Base-by-base conservation (phyloP, 495 filamentous ascomycete species). In the Aspergillus sclerotioniger region DNA sequence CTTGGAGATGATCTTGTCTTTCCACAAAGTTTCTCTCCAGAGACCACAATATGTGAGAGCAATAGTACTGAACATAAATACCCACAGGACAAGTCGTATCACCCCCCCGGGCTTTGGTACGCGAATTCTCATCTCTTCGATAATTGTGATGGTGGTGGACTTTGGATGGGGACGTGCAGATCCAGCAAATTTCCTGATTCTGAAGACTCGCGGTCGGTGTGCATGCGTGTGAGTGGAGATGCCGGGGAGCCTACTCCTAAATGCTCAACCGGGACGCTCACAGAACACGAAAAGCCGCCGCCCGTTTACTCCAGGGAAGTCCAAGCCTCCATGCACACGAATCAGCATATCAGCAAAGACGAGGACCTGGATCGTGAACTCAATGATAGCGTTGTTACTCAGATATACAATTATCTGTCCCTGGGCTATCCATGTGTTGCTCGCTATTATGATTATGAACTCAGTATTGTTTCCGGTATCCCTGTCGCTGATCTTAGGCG, bases 321-420 rank as follows among this genome's bases (percentile, higher is more conserved):
- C 25, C 10, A n/a, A 15, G 25, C 17, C 10, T 19, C 17, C 25
- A 56, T 29, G 9, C 32, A 39, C 10, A 48, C 9, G n/a, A 77
- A 82, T 48, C 77, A 78, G 59, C 79, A 75, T 46, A 72, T 75
- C n/a, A 74, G 76, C 54, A 65, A 72, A 15, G 78, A 80, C 58
- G 79, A 84, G 41, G 65, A 76, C 32, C 79, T 88, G 39, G 76
- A 83, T 12, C 71, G 77, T 48, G 90, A 94, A 66, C 91, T 92
- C 62, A 70, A 86, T 56, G 90, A 96, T 69, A 78, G 72, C n/a
- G 93, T 96, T 72, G 84, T 96, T 41, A 95, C 91, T 3, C 92
- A 97, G 70, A 90, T 97, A 16, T 97, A 92, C 77, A 96, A 97
- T 67, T 97, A 97, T 72, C 79, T 97, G 13, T 95, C 90, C 1